Percentiles rank a stretch among this genome's conserved stretches.
Conservation (phyloP, 352 stramenopile species). For the Phytophthora palmivora region DNA sequence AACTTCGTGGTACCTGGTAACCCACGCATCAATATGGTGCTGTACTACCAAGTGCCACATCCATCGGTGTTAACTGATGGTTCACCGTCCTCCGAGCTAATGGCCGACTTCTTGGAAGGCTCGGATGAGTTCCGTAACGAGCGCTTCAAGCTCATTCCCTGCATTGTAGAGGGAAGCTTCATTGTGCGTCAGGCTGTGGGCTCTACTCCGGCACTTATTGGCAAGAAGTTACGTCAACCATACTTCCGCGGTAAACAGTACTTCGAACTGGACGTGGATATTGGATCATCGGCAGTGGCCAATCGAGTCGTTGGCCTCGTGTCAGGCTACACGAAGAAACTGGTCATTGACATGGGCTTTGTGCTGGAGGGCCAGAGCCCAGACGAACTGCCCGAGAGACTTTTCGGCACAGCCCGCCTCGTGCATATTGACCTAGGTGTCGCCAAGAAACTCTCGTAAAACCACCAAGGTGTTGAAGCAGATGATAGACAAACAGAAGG, state of each 20-base stretch:
- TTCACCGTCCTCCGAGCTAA: constrained; percentile 71
- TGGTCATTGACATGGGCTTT: constrained; percentile 87
- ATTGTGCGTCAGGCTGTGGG: constrained; percentile 83
- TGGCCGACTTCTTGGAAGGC: constrained; percentile 77
- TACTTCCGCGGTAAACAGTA: constrained; percentile 71
- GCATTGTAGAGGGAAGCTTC: constrained; percentile 82
- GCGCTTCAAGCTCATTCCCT: constrained; percentile 85
- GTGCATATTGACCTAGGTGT: constrained; percentile 71
- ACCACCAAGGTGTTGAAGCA: constrained; percentile 11
- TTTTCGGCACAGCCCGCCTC: constrained; percentile 69
- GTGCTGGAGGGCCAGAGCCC: constrained; percentile 67
- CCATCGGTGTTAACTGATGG: constrained; percentile 60
- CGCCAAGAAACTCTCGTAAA: constrained; percentile 44
- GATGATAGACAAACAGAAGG: constrained; percentile 33
- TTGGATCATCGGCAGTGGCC: constrained; percentile 72
- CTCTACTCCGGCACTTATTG: constrained; percentile 72
- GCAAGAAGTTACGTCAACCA: constrained; percentile 79
- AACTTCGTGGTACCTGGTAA: constrained; percentile 80
- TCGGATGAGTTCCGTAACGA: constrained; percentile 83
- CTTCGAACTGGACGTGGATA: constrained; percentile 82
- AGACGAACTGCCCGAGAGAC: constrained; percentile 74
- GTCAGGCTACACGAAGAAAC: constrained; percentile 78
- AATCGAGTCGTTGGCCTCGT: constrained; percentile 81
- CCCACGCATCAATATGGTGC: constrained; percentile 65
- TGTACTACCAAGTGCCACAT: constrained; percentile 77